Evolutionary conservation across 1,284 basidiomycete species (phyloP), one percentile per base, ranked within the genome.

Genomic region (Ganoderma sinense): DNA sequence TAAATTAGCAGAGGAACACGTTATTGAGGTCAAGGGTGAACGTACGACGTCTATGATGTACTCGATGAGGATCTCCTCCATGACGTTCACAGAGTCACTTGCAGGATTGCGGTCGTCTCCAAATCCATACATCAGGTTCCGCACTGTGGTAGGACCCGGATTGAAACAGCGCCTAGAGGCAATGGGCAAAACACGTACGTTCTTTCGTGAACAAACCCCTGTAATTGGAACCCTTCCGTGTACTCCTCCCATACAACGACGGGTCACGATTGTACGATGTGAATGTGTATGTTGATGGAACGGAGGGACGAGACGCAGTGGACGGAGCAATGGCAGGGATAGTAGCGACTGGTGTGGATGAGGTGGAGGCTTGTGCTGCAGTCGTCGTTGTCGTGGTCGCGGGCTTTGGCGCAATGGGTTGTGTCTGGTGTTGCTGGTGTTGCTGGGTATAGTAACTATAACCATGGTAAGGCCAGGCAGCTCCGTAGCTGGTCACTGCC

Each of bases 31-130:
- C 68, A 64, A 65, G 56, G 39, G 65, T 43, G 65, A 62, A 88
- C 90, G 77, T 79, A 94, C 96, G 58, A 98, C 87, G 75, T 97
- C 96, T 41, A 91, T 90, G 73, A 98, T 94, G 75, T 96, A 97
- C 79, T 97, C 95, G 59, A 97, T 89, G 53, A 97, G 84, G 72
- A 98, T 96, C 78, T 97, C 96, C 79, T 98, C 96, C 92, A 98
- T 94, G 39, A 98, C 93, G 75, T 91, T 92, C 39, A 97, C 93
- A 0, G 94, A 93, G 75, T 97, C 96, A 60, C 89, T 92, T 10
- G 94, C 90, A 0, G 96, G 94, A 74, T 95, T 93, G 23, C 93
- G 88, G 77, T 95, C 94, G 78, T 98, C 96, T 23, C 96, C 96
- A 79, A 97, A 98, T n/a, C 94, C 95, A 77, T 96, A 97, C 96